Base-by-base conservation (phyloP, 805 yeast genomes). In the Candida patagonica region DNA sequence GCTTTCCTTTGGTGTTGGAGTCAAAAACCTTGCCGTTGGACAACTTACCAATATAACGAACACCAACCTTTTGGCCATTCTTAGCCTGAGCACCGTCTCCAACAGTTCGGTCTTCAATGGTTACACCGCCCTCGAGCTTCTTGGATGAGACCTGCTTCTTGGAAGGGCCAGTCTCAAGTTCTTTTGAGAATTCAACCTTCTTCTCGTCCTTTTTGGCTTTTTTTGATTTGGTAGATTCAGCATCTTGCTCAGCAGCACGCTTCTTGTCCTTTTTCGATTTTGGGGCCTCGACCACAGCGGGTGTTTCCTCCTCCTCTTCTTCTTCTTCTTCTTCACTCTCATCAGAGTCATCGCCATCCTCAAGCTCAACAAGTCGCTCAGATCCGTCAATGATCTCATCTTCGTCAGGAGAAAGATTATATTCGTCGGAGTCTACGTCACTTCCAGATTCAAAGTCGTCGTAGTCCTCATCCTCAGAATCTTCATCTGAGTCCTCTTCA, bases 11-110 rank as follows among this genome's bases (percentile, higher is more conserved):
- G 53, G 95, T 86, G 78, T 92, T 92, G 66, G 89, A 88, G 74
- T 92, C 99, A 52, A 92, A 92, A 37, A 84, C 87, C 63, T 85
- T 85, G 54, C 97, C 98, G 69, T 88, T 87, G 70, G 83, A 81
- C 64, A 92, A 78, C 72, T 92, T 94, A 62, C 98, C 98, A 54
- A 92, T 83, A 76, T 92, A 92, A 72, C 98, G 79, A 66, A 92
- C 88, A 61, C 95, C 94, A 50, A 92, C 95, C 62, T 75, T 85
- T 68, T 83, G 74, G 46, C 95, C 94, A 54, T 73, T 70, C 71
- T 87, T 88, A 60, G 94, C 95, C 48, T 71, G 70, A 54, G 85
- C 78, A 46, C 98, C 99, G 44, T 76, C 74, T 57, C 98, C 98
- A 44, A 71, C 63, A 46, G 80, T 78, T 66, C 94, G 81, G 71